These are phyloP conservation scores for Nannizziopsis barbatae DNA, from an alignment of 2,329 filamentous ascomycete species.

Conservation along the genomic window DNA sequence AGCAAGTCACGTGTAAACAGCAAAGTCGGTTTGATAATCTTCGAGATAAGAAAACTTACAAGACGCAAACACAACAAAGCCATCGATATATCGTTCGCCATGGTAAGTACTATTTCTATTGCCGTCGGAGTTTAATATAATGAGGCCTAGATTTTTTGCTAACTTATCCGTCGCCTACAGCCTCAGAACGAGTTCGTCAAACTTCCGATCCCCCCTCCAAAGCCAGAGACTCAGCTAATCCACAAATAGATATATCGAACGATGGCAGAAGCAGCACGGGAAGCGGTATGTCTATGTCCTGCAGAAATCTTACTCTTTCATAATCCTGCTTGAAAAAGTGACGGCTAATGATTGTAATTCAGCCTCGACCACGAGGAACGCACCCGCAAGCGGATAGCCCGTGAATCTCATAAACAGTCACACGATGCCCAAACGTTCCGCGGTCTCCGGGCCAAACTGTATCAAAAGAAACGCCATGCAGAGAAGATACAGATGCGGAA, in stretches of 20 bases:
- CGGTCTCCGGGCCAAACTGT: conserved; percentile 82
- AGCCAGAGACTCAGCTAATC: neutral
- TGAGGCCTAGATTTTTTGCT: conserved; percentile 1
- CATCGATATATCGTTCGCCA: conserved; percentile 11
- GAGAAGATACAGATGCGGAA: conserved; percentile 99
- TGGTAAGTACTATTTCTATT: conserved; percentile 13
- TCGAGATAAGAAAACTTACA: conserved; percentile 6
- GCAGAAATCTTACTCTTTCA: neutral
- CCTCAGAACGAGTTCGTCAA: conserved; percentile 37
- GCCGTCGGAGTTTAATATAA: neutral
- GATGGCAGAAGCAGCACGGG: conserved; percentile 57
- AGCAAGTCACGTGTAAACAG: neutral
- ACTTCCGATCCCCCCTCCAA: conserved; percentile 8
- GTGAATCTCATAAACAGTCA: conserved; percentile 78
- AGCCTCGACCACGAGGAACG: conserved; percentile 80
- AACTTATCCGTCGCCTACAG: conserved; percentile 14
- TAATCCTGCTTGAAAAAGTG: neutral
- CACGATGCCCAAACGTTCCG: conserved; percentile 87
- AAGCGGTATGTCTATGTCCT: conserved; percentile 29
- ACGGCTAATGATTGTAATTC: conserved; percentile 6
- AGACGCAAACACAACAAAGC: neutral
- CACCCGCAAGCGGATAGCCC: conserved; percentile 70
- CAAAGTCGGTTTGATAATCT: conserved; percentile 7
- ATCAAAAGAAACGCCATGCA: conserved; percentile 84
- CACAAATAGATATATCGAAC: conserved; percentile 53